Evolutionary conservation across 495 filamentous ascomycete genomes (phyloP).

Genomic region (Cercophora newfieldiana): DNA sequence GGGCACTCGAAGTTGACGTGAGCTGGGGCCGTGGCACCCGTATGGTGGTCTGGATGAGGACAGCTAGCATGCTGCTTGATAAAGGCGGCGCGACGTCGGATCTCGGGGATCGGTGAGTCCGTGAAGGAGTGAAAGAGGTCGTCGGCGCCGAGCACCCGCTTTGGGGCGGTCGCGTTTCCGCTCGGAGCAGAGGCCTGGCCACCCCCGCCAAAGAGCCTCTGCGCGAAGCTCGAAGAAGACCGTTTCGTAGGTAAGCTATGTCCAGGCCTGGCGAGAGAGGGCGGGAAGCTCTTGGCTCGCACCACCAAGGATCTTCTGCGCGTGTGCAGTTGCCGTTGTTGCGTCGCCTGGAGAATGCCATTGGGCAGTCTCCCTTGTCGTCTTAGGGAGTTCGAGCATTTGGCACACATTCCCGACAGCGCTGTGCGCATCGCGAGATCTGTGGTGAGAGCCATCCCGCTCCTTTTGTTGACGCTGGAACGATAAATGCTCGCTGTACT

Average conservation of each 20-base stretch:
- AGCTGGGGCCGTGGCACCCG: slow-evolving; percentile 59
- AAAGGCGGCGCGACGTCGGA: slow-evolving; percentile 79
- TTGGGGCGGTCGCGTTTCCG: slow-evolving; percentile 7
- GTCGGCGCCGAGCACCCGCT: slow-evolving; percentile 63
- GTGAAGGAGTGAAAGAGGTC: slow-evolving; percentile 94
- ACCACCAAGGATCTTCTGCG: slow-evolving; percentile 12
- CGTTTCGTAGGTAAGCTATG: slow-evolving; percentile 19
- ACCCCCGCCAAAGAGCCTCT: slow-evolving; percentile 3
- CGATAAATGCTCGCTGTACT: slow-evolving; percentile 2
- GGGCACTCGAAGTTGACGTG: slow-evolving; percentile 93
- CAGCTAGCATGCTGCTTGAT: slow-evolving; percentile 91
- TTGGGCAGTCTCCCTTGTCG: slow-evolving; percentile 19
- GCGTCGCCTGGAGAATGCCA: slow-evolving; percentile 23
- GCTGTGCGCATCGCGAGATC: slow-evolving; percentile 34
- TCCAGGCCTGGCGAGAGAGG: not conserved
- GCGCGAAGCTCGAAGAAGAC: slow-evolving; percentile 24
- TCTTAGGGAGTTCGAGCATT: slow-evolving; percentile 28
- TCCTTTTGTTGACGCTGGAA: not conserved
- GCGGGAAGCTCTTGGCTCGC: not conserved
- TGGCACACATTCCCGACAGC: slow-evolving; percentile 32
- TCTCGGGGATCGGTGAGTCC: slow-evolving; percentile 78
- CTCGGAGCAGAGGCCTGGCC: not conserved
- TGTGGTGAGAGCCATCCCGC: slow-evolving; percentile 29
- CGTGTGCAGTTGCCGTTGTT: slow-evolving; percentile 22
- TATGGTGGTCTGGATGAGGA: slow-evolving; percentile 79